Evolutionary conservation across 2,329 filamentous ascomycete genomes (phyloP).

Genomic region (Chrysosporium queenslandicum): DNA sequence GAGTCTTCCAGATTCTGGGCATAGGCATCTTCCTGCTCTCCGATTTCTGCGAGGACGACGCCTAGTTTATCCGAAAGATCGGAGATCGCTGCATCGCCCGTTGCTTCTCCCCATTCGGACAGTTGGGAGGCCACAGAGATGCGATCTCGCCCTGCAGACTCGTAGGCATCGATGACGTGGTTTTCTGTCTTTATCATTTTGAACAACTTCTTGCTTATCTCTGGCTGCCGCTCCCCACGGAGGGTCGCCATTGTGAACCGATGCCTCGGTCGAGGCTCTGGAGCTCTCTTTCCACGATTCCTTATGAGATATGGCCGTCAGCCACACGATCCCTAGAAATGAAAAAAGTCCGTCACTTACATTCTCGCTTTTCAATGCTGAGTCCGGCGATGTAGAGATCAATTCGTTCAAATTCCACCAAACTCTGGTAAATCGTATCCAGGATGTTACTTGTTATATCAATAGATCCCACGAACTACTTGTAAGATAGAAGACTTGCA

Average conservation of each 20-base stretch:
- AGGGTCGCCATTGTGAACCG: conserved; percentile 80
- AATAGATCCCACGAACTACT: neutral
- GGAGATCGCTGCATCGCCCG: conserved; percentile 72
- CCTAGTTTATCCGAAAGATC: conserved; percentile 95
- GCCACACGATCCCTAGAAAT: no score
- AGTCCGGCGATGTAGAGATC: neutral
- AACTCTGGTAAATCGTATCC: no score
- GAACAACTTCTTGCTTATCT: conserved; percentile 80
- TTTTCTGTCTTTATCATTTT: conserved; percentile 93
- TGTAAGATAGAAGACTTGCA: neutral
- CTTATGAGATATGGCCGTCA: no score
- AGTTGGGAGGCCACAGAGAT: conserved; percentile 78
- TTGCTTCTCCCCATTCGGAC: conserved; percentile 92
- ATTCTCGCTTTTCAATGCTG: no score
- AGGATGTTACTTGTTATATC: no score
- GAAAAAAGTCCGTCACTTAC: neutral
- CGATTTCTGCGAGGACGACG: conserved; percentile 82
- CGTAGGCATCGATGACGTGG: conserved; percentile 72
- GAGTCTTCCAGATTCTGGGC: conserved; percentile 81
- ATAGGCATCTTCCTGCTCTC: conserved; percentile 84
- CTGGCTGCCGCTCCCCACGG: conserved; percentile 72
- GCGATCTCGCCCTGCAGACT: conserved; percentile 74
- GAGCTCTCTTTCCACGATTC: conserved; percentile 31
- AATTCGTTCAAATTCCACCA: neutral
- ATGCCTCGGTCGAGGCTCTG: conserved; percentile 44